phyloP scores from a whole-genome alignment of 192 early-diverging fungal species.

The Phycomyces nitens region DNA sequence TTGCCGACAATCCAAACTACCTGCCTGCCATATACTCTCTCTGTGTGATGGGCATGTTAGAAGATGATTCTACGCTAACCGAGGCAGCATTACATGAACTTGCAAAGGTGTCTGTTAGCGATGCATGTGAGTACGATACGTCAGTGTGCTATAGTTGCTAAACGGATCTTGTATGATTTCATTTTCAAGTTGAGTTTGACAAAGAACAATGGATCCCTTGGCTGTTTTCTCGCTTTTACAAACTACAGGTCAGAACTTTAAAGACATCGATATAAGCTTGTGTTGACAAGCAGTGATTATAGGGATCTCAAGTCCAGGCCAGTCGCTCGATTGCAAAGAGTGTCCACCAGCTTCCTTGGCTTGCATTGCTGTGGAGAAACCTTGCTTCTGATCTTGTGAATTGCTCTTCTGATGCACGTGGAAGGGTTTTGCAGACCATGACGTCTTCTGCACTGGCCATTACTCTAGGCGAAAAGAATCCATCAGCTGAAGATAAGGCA shows the following conservation, averaged over 20 bases:
- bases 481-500: conserved; percentile 28
- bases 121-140: conserved; percentile 28
- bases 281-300: not conserved
- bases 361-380: conserved; percentile 36
- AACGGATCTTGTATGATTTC: not conserved
- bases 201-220: conserved; percentile 27
- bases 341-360: conserved; percentile 39
- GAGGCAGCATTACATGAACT: conserved; percentile 63
- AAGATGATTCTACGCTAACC: conserved; percentile 59
- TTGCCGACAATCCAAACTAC: conserved; percentile 51
- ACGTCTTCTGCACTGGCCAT: conserved; percentile 36
- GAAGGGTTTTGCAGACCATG: conserved; percentile 13
- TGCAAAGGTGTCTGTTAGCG: conserved; percentile 48
- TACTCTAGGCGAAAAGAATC: conserved; percentile 15
- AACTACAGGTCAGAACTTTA: conserved; percentile 25
- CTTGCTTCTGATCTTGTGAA: conserved; percentile 36
- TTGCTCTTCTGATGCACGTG: not conserved
- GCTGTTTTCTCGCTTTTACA: conserved; percentile 20
- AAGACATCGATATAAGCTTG: not conserved
- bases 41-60: conserved; percentile 65
- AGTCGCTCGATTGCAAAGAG: conserved; percentile 38
- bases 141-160: not conserved
- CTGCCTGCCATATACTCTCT: conserved; percentile 64
- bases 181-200: conserved; percentile 17
- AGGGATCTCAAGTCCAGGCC: conserved; percentile 23